phyloP scores from a whole-genome alignment of 371 early-diverging fungal genomes.

The Mortierella sp. region DNA sequence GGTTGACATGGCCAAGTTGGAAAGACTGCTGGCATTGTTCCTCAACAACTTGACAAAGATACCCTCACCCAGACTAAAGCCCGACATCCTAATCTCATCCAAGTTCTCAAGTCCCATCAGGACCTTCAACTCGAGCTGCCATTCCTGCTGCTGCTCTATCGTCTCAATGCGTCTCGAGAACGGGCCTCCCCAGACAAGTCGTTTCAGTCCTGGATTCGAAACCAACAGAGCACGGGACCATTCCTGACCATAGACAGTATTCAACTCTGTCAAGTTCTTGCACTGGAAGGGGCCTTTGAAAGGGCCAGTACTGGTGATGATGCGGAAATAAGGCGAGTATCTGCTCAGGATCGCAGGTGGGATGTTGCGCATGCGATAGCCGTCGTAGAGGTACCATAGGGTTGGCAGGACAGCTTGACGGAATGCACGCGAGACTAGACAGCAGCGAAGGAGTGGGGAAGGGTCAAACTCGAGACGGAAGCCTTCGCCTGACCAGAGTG shows the following conservation, averaged over 20 bases:
- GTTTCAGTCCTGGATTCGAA: slow-evolving; percentile 36
- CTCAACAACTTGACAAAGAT: slow-evolving; percentile 49
- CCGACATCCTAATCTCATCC: slow-evolving; percentile 40
- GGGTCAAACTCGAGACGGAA: slow-evolving; percentile 33
- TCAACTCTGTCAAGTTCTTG: slow-evolving; percentile 38
- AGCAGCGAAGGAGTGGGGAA: slow-evolving; percentile 28
- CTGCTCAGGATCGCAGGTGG: slow-evolving; percentile 20
- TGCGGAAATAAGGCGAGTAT: slow-evolving; percentile 40
- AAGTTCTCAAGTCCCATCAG: slow-evolving; percentile 40
- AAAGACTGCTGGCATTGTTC: slow-evolving; percentile 41
- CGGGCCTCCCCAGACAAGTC: slow-evolving; percentile 49
- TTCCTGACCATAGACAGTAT: slow-evolving; percentile 49
- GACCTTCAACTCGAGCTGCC: slow-evolving; percentile 37
- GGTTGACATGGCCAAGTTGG: slow-evolving; percentile 33
- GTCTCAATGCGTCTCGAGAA: slow-evolving; percentile 39
- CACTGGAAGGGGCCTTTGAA: slow-evolving; percentile 51
- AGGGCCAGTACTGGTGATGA: slow-evolving; percentile 39
- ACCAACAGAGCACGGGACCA: slow-evolving; percentile 39
- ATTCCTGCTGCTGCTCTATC: slow-evolving; percentile 44
- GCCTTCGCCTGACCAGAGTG: slow-evolving; percentile 41
- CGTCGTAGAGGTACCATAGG: slow-evolving; percentile 45
- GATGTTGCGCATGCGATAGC: slow-evolving; percentile 41
- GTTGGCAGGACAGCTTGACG: slow-evolving; percentile 27
- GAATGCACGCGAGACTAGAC: slow-evolving; percentile 27
- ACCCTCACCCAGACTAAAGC: slow-evolving; percentile 48